Conservation (phyloP, 176 grass and related monocot genomes). For the Thalia dealbata region DNA sequence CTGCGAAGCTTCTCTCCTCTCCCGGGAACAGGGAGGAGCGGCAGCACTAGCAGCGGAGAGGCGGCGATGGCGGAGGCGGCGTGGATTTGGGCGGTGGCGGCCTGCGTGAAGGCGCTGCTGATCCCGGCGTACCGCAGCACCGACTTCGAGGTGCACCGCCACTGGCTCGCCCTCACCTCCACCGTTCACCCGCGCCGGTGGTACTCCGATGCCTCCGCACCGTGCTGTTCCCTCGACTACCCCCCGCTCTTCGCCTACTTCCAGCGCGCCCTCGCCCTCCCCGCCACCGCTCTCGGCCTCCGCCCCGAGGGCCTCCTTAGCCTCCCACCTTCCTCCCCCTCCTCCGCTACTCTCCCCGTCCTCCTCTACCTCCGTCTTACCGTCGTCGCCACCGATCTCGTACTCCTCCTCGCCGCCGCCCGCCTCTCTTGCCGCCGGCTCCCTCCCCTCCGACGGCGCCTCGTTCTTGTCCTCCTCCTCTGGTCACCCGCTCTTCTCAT, state of each 20-base stretch:
- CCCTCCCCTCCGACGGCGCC: slow-evolving; percentile 23
- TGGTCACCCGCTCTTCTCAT: slow-evolving; percentile 63
- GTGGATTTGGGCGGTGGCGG: slow-evolving; percentile 52
- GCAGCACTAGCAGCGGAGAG: neutral
- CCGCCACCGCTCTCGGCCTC: slow-evolving; percentile 46
- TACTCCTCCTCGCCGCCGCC: slow-evolving; percentile 21
- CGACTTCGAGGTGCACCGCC: slow-evolving; percentile 86
- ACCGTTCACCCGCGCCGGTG: slow-evolving; percentile 46
- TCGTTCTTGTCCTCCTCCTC: slow-evolving; percentile 37
- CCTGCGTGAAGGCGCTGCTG: slow-evolving; percentile 68
- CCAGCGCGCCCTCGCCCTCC: slow-evolving; percentile 29
- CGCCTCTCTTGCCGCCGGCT: slow-evolving; percentile 22
- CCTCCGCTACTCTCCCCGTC: slow-evolving; percentile 14
- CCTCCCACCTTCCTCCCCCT: slow-evolving; percentile 22
- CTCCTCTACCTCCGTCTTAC: slow-evolving; percentile 59
- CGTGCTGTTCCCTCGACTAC: slow-evolving; percentile 86
- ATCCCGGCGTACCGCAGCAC: slow-evolving; percentile 67
- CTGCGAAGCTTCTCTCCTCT: neutral
- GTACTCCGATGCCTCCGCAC: slow-evolving; percentile 68
- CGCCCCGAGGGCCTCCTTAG: slow-evolving; percentile 34
- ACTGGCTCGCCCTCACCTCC: slow-evolving; percentile 76
- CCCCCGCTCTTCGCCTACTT: slow-evolving; percentile 86
- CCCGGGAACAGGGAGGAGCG: neutral
- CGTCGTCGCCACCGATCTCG: slow-evolving; percentile 27
- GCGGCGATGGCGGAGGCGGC: slow-evolving; percentile 6